phyloP scores from a whole-genome alignment of 495 filamentous ascomycete genomes.

The Xylaria venustula region DNA sequence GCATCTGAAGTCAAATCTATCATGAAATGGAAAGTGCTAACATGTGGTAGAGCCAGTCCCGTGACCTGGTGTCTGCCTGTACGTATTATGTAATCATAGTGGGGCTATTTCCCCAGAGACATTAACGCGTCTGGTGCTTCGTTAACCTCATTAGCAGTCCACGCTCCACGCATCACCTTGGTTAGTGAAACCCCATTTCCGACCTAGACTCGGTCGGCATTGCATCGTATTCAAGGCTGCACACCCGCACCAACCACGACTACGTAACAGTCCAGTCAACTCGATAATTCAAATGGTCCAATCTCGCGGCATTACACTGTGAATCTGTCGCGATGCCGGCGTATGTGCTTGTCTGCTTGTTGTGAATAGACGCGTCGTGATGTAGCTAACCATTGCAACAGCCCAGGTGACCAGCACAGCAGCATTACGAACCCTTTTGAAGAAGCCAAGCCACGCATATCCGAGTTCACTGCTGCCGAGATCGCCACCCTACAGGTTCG shows the following conservation, averaged over 20 bases:
- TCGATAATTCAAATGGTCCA: too few relatives aligned
- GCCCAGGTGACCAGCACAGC: slow-evolving; percentile 78
- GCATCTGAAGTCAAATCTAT: too few relatives aligned
- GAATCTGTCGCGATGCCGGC: slow-evolving; percentile 36
- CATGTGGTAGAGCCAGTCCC: slow-evolving; percentile 11
- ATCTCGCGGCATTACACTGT: background rate
- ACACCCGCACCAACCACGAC: too few relatives aligned
- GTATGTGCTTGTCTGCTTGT: slow-evolving; percentile 32
- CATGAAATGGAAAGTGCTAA: too few relatives aligned
- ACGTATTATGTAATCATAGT: slow-evolving; percentile 17
- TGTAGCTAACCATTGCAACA: slow-evolving; percentile 39
- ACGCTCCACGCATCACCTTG: background rate
- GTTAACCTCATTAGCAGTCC: slow-evolving; percentile 10
- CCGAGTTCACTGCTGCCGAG: slow-evolving; percentile 81
- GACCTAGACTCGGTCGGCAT: background rate
- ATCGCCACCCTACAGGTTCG: slow-evolving; percentile 84
- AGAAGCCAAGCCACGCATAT: slow-evolving; percentile 63
- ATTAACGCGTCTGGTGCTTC: slow-evolving; percentile 8
- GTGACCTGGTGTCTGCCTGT: slow-evolving; percentile 28
- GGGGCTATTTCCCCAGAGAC: background rate
- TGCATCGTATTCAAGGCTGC: too few relatives aligned
- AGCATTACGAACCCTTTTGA: slow-evolving; percentile 70
- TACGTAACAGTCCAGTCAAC: too few relatives aligned
- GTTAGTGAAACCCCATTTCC: background rate
- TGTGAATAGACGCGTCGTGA: slow-evolving; percentile 12